phyloP scores from a whole-genome alignment of 768 basidiomycete genomes.

The Rhodocollybia butyracea region DNA sequence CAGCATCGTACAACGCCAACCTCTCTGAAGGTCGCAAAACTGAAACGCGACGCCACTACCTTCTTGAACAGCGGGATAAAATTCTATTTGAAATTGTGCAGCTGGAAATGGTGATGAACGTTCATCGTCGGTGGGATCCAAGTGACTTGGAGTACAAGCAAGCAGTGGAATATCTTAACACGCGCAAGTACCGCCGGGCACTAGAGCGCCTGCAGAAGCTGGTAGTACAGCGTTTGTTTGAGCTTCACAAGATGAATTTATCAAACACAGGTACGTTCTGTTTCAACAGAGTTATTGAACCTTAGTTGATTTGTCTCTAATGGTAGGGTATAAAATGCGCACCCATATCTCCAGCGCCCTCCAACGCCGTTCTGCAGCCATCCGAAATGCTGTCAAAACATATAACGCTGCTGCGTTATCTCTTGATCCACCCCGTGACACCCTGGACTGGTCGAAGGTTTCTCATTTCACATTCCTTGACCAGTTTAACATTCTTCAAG shows the following conservation, averaged over 20 bases:
- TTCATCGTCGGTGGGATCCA: conserved; percentile 24
- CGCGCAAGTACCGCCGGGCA: conserved; percentile 22
- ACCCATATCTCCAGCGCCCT: conserved; percentile 31
- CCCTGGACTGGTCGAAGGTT: conserved; percentile 19
- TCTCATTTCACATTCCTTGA: conserved; percentile 17
- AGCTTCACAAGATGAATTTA: conserved; percentile 35
- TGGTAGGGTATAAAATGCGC: conserved; percentile 30
- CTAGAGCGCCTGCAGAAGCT: conserved; percentile 30
- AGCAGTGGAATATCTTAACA: conserved; percentile 12
- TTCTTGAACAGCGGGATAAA: conserved; percentile 14
- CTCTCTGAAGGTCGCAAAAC: conserved; percentile 18
- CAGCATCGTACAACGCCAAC: conserved; percentile 10
- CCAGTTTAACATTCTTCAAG: conserved; percentile 30
- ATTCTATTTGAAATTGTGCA: conserved; percentile 15
- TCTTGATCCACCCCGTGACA: conserved; percentile 14
- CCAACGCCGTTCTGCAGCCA: conserved; percentile 25
- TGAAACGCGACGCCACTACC: conserved; percentile 20
- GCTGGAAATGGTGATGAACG: conserved; percentile 23
- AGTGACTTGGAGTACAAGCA: conserved; percentile 19
- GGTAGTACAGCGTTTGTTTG: conserved; percentile 31
- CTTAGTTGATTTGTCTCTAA: conserved; percentile 1
- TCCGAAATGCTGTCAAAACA: conserved; percentile 23
- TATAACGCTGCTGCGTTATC: conserved; percentile 28
- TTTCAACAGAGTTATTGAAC: not conserved
- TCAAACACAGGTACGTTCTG: conserved; percentile 29